Percentiles rank a stretch among this genome's conserved stretches.
Conservation (phyloP, 352 stramenopile genomes). For the Pythium grandisporangium region DNA sequence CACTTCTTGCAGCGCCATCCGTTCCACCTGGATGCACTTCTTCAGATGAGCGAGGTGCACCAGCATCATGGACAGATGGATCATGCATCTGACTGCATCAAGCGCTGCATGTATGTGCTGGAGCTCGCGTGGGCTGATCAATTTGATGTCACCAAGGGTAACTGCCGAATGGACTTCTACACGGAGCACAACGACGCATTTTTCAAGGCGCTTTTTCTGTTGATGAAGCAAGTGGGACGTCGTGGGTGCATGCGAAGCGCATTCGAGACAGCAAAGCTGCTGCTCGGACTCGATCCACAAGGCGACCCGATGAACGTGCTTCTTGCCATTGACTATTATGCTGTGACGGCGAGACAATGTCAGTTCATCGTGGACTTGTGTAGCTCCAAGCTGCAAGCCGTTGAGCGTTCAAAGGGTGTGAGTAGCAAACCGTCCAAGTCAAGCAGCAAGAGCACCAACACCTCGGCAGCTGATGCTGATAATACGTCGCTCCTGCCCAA, state of each 20-base stretch:
- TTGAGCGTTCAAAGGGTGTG: slow-evolving; percentile 30
- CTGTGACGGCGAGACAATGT: slow-evolving; percentile 65
- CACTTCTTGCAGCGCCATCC: slow-evolving; percentile 79
- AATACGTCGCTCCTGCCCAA: slow-evolving; percentile 50
- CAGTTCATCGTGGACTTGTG: slow-evolving; percentile 68
- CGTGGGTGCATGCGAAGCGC: slow-evolving; percentile 78
- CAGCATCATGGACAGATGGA: slow-evolving; percentile 86
- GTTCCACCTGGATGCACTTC: slow-evolving; percentile 76
- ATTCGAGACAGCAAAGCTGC: slow-evolving; percentile 71
- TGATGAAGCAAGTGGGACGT: slow-evolving; percentile 80
- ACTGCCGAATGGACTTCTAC: slow-evolving; percentile 75
- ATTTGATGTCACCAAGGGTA: slow-evolving; percentile 73
- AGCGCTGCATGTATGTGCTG: slow-evolving; percentile 77
- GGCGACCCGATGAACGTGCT: slow-evolving; percentile 78
- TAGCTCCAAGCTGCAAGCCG: slow-evolving; percentile 41
- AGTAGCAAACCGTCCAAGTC: background rate
- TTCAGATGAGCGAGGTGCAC: slow-evolving; percentile 84
- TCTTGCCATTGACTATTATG: slow-evolving; percentile 80
- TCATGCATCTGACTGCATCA: slow-evolving; percentile 75
- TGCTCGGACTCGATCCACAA: slow-evolving; percentile 64
- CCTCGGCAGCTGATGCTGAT: slow-evolving; percentile 13
- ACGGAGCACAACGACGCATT: slow-evolving; percentile 72
- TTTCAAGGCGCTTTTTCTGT: slow-evolving; percentile 65
- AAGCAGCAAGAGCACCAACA: background rate
- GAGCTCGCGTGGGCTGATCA: slow-evolving; percentile 79